Conservation (phyloP, 768 basidiomycete genomes). For the Cyclocybe cylindracea region DNA sequence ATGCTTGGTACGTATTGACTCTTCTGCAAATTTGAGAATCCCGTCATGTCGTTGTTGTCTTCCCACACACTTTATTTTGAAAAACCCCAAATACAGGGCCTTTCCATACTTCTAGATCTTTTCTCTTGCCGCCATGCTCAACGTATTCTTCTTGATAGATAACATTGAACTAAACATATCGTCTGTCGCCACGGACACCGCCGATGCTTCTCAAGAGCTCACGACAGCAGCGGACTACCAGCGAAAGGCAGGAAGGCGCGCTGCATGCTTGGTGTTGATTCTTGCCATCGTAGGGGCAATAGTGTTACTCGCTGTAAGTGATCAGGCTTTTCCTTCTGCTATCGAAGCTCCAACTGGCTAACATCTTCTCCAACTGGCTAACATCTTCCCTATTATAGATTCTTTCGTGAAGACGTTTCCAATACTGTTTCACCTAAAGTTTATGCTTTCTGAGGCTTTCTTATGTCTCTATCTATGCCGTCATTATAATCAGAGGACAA, state of each 20-base stretch:
- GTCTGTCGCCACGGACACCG: conserved; percentile 80
- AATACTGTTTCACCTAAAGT: background rate
- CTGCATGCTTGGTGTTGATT: conserved; percentile 87
- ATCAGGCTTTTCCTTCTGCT: background rate
- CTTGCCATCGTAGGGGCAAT: conserved; percentile 84
- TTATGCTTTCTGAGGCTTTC: background rate
- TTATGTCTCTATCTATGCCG: conserved; percentile 1
- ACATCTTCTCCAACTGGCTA: conserved; percentile 5
- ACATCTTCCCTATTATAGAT: conserved; percentile 4
- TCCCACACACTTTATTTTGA: too few relatives aligned
- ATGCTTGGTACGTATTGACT: conserved; percentile 75
- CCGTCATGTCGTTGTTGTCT: too few relatives aligned
- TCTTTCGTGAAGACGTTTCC: conserved; percentile 11
- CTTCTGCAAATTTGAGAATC: too few relatives aligned
- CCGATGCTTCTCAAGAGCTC: conserved; percentile 83
- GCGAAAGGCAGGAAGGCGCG: conserved; percentile 87
- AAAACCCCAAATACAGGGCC: background rate
- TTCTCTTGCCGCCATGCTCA: background rate
- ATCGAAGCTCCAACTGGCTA: background rate
- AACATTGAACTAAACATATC: conserved; percentile 95
- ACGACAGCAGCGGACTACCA: conserved; percentile 91
- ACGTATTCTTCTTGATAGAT: conserved; percentile 49
- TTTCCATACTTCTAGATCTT: background rate
- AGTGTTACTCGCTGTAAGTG: conserved; percentile 88
- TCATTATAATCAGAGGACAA: background rate